Percentiles rank a stretch among this genome's conserved stretches.
Conservation (phyloP, 164 flowering plant species). For the Vitis labrusca region DNA sequence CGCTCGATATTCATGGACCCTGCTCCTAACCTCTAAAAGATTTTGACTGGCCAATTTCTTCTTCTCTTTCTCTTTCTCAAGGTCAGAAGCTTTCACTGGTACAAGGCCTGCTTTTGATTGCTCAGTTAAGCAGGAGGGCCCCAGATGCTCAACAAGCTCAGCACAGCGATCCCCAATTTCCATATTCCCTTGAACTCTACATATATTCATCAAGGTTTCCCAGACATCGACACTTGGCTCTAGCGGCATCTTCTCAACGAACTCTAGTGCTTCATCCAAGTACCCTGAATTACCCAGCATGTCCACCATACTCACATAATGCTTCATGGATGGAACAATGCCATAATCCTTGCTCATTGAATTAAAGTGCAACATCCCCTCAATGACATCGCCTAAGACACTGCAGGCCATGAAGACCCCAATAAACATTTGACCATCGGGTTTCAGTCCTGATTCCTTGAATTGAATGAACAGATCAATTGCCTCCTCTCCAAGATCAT, state of each 20-base stretch:
- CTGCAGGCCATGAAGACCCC: constrained; percentile 69
- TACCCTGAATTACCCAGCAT: constrained; percentile 69
- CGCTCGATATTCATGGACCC: constrained; percentile 58
- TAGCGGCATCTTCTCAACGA: constrained; percentile 63
- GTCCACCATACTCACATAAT: constrained; percentile 61
- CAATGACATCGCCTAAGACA: constrained; percentile 49
- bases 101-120: constrained; percentile 58
- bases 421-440: constrained; percentile 61
- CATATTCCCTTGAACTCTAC: constrained; percentile 57
- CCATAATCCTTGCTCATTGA: constrained; percentile 60
- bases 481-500: constrained; percentile 74
- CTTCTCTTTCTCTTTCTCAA: constrained; percentile 47
- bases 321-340: constrained; percentile 63
- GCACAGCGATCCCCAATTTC: constrained; percentile 73
- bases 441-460: constrained; percentile 58
- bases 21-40: constrained; percentile 35
- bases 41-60: constrained; percentile 33
- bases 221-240: constrained; percentile 64
- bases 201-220: constrained; percentile 66
- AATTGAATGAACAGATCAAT: constrained; percentile 59
- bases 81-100: constrained; percentile 44
- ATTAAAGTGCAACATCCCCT: constrained; percentile 75
- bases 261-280: constrained; percentile 71
- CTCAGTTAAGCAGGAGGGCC: constrained; percentile 52
- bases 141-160: constrained; percentile 48